Percentiles rank a stretch among this genome's conserved stretches.
These are phyloP conservation scores for Capsicum pubescens DNA, from an alignment of 257 asterid genomes.

Conservation along the genomic window DNA sequence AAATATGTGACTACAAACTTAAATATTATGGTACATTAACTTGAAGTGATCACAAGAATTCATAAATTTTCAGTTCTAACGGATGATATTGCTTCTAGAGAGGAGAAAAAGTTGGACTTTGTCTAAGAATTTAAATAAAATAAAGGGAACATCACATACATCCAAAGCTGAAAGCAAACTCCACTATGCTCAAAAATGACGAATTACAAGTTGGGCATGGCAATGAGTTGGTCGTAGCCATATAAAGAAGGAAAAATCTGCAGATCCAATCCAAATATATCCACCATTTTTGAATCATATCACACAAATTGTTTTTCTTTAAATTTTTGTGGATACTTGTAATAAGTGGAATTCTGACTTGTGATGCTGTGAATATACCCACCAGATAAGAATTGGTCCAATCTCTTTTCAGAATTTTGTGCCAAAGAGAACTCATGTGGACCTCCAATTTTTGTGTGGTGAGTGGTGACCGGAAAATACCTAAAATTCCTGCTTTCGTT, in stretches of 20 bases:
- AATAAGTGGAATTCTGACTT: slow-evolving; percentile 21
- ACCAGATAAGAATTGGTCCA: slow-evolving; percentile 7
- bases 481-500: not conserved
- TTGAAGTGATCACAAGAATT: not conserved
- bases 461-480: slow-evolving; percentile 19
- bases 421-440: not conserved
- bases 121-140: not conserved
- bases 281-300: slow-evolving; percentile 5
- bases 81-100: not conserved
- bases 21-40: not conserved
- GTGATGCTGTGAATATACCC: not conserved
- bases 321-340: not conserved
- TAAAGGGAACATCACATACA: not conserved
- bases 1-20: not conserved
- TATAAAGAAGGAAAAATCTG: not conserved
- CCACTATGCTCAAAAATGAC: not conserved
- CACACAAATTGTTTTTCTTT: not conserved
- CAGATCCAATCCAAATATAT: slow-evolving; percentile 2
- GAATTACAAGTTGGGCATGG: not conserved
- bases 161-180: not conserved
- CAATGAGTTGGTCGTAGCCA: not conserved
- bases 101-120: not conserved
- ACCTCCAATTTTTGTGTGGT: not conserved
- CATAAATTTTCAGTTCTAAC: not conserved
- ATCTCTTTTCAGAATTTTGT: not conserved